Evolutionary conservation across 257 asterid genomes (phyloP), one percentile per base, ranked within the genome.

Genomic region (Forsythia viridissima): DNA sequence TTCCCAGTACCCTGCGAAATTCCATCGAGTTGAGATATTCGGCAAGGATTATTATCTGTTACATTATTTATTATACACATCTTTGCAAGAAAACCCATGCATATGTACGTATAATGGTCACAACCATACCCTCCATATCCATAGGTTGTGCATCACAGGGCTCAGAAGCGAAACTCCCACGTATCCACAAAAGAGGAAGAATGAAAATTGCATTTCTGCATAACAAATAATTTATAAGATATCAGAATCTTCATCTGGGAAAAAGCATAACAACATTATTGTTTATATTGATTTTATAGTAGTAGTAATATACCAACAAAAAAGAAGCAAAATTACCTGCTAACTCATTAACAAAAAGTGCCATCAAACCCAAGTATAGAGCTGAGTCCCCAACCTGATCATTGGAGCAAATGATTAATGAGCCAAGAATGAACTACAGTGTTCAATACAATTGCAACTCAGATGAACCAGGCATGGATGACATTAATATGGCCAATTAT

Each of bases 101-200:
- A 66, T 72, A 73, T 71, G 59, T 66, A 71, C 73, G 71, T 16
- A 63, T 34, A 73, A 51, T 13, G 61, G 69, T 81, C 42, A 76
- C 66, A 77, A 70, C 82, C 97, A 13, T 95, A 95, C 99, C 93
- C 97, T 91, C 99, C 99, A 95, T 85, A 95, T 93, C 99, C 99
- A 95, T 57, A 95, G 91, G 86, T 95, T 95, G 92, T 93, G 98
- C 99, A 95, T 95, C 81, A 95, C 92, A 70, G 99, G 97, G 89
- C 98, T 93, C 48, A 95, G 88, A 77, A 95, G 91, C 70, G 98
- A 92, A 70, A 95, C 90, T 69, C 98, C 97, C 61, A 92, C 93
- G 79, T 89, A 95, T 84, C 97, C 99, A 71, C 97, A 93, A 74
- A 93, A 91, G 82, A 96, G 92, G 88, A 93, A 92, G 88, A 96